Evolutionary conservation across 2,329 filamentous ascomycete genomes (phyloP).

Genomic region (Beauveria caledonica): DNA sequence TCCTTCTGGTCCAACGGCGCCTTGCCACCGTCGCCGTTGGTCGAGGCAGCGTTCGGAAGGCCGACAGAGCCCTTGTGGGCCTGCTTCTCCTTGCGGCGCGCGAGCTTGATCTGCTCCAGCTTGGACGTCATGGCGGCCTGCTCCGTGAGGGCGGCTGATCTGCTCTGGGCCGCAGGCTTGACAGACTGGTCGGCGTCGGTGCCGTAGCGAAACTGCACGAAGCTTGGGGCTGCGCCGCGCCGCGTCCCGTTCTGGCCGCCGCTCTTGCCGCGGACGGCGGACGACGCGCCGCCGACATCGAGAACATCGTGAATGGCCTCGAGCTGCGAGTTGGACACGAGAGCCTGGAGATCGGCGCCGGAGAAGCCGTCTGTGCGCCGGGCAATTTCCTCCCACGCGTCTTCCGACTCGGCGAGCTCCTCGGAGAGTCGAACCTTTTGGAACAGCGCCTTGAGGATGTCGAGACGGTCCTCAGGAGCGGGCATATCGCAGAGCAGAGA

Average conservation of each 20-base stretch:
- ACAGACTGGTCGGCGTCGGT: constrained; percentile 39
- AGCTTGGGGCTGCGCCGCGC: constrained; percentile 39
- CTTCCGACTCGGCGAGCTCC: constrained; percentile 49
- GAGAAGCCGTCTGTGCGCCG: constrained; percentile 79
- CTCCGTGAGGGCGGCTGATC: constrained; percentile 56
- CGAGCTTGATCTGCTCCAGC: constrained; percentile 67
- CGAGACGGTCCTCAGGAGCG: constrained; percentile 66
- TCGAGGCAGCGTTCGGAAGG: not conserved
- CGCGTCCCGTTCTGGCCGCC: constrained; percentile 25
- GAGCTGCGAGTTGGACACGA: constrained; percentile 92
- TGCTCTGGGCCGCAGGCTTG: constrained; percentile 37
- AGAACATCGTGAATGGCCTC: constrained; percentile 95
- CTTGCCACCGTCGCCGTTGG: constrained; percentile 22
- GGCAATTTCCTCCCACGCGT: constrained; percentile 64
- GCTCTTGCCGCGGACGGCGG: constrained; percentile 24
- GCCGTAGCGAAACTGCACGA: constrained; percentile 81
- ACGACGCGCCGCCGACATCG: constrained; percentile 38
- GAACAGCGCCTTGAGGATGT: constrained; percentile 81
- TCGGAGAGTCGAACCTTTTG: constrained; percentile 67
- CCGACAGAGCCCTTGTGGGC: constrained; percentile 20
- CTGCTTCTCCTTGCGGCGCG: constrained; percentile 43
- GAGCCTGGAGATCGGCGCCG: constrained; percentile 86
- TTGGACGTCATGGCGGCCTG: constrained; percentile 74
- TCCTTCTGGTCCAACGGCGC: constrained; percentile 43
- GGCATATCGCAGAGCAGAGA: constrained; percentile 88